phyloP scores from a whole-genome alignment of 1,139 yeast genomes.

The Taiozyma sp. region DNA sequence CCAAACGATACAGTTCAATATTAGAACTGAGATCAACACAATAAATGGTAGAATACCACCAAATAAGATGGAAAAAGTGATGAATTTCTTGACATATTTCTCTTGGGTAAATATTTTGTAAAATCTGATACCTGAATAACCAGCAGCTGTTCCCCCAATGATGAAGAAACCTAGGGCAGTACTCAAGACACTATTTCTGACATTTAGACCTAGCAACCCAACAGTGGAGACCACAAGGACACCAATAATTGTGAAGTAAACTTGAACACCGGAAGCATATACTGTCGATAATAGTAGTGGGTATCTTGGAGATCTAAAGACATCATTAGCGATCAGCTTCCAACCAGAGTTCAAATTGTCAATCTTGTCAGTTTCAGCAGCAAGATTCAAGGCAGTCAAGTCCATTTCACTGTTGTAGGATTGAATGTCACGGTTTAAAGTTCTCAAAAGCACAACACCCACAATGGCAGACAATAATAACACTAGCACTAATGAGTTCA shows the following conservation, averaged over 20 bases:
- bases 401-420: conserved; percentile 32
- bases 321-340: conserved; percentile 52
- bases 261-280: conserved; percentile 74
- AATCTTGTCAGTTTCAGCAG: conserved; percentile 20
- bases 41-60: conserved; percentile 61
- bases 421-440: conserved; percentile 41
- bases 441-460: conserved; percentile 55
- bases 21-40: conserved; percentile 46
- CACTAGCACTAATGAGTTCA: conserved; percentile 61
- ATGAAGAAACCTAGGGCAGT: conserved; percentile 58
- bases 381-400: conserved; percentile 22
- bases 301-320: conserved; percentile 45
- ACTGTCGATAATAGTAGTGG: conserved; percentile 44
- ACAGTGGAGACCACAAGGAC: conserved; percentile 56
- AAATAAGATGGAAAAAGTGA: conserved; percentile 41
- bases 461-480: conserved; percentile 55
- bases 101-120: conserved; percentile 49
- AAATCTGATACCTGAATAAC: conserved; percentile 63
- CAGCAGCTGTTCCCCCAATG: conserved; percentile 68
- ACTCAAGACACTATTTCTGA: conserved; percentile 63
- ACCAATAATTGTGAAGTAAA: conserved; percentile 58
- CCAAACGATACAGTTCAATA: conserved; percentile 70
- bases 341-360: conserved; percentile 39
- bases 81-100: conserved; percentile 12
- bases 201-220: conserved; percentile 52